Percentiles rank a stretch among this genome's conserved stretches.
Conservation (phyloP, 169 alveolate genomes). For the Cyclospora cayetanensis region DNA sequence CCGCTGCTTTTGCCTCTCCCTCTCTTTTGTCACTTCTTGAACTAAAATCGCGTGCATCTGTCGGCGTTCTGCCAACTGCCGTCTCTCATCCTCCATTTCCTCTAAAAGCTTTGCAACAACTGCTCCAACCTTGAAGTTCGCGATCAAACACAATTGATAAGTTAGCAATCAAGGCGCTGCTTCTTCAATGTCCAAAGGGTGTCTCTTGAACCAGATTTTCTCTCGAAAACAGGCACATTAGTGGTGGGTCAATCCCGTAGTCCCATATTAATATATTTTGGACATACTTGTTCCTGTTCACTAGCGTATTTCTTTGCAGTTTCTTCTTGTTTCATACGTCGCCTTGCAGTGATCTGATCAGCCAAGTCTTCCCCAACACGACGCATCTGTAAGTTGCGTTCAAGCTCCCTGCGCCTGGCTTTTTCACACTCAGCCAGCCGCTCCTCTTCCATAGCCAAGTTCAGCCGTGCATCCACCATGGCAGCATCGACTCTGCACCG, state of each 20-base stretch:
- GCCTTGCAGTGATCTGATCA: constrained; percentile 24
- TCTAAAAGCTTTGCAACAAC: constrained; percentile 64
- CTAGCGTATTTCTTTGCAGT: constrained; percentile 7
- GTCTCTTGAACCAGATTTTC: background rate
- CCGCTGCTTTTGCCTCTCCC: constrained; percentile 50
- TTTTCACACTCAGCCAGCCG: constrained; percentile 54
- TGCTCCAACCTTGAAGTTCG: constrained; percentile 50
- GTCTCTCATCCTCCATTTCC: constrained; percentile 61
- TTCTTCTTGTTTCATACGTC: constrained; percentile 24
- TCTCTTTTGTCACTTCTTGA: constrained; percentile 36
- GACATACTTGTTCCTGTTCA: constrained; percentile 53
- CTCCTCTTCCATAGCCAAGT: constrained; percentile 55
- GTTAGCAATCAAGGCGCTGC: background rate
- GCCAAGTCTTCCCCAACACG: constrained; percentile 37
- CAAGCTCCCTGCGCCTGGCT: constrained; percentile 48
- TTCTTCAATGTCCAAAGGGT: background rate
- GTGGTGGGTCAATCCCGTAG: background rate
- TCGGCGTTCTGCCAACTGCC: constrained; percentile 43
- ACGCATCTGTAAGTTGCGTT: constrained; percentile 39
- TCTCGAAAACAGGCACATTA: background rate
- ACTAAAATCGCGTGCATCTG: constrained; percentile 36
- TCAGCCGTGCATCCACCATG: constrained; percentile 30
- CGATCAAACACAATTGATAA: background rate
- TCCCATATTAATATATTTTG: no score
- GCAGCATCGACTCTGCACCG: constrained; percentile 47